Base-by-base conservation (phyloP, 768 basidiomycete genomes). In the Pseudohyphozyma bogoriensis region DNA sequence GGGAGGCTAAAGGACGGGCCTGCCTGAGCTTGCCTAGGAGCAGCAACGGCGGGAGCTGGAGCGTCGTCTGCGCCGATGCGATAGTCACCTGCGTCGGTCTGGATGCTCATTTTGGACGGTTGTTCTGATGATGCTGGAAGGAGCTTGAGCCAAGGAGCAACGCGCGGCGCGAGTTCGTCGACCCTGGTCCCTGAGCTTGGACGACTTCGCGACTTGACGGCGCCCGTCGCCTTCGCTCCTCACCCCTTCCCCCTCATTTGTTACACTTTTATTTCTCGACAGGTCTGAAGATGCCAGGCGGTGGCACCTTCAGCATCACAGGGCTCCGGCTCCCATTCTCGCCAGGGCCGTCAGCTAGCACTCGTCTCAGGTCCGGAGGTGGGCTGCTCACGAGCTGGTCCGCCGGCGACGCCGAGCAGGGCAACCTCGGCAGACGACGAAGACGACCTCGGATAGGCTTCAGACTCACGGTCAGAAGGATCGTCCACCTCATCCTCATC, bases 1-100 rank as follows among this genome's bases (percentile, higher is more conserved):
- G 60, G 59, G 4, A 61, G 46, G 11, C 46, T 49, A 28, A 68
- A 67, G 31, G 62, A 52, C 28, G 64, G 68, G 4, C 60, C 66
- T 12, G 36, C 29, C 6, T 64, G 6, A 10, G 52, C 50, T 1
- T 36, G 28, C 13, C 33, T 33, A 12, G 54, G 6, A 13, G 55
- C 31, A 3, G 31, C 31, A 12, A 51, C 18, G 22, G 36, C 52
- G 24, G 49, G 39, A 32, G 44, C 32, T 11, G 57, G 45, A 22
- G 53, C 59, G 16, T 44, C 32, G 28, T 20, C 42, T 31, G 50
- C 56, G 24, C 33, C 26, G 46, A 58, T 58, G 32, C 36, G 24
- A 28, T 28, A 50, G 47, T 50, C 47, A 13, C 47, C 47, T 4
- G 47, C 47, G 29, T 49, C 47, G 24, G 47, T 49, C 12, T 49